Conservation (phyloP, 805 yeast genomes). For the Suhomyces faveliae region DNA sequence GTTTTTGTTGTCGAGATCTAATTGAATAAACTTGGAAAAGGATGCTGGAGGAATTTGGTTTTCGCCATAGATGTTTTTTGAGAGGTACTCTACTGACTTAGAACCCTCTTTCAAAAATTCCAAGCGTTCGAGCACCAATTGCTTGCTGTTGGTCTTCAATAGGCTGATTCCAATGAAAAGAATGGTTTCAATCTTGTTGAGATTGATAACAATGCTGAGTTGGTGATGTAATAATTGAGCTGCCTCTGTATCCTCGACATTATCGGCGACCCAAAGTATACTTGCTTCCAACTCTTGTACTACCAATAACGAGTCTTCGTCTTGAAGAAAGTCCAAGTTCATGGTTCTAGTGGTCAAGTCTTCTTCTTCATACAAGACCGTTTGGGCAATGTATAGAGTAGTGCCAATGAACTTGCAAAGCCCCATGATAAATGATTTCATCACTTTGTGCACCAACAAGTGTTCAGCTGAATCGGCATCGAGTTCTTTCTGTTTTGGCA, state of each 20-base stretch:
- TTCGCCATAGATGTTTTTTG: not conserved
- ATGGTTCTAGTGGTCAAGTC: slow-evolving; percentile 66
- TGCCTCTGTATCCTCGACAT: slow-evolving; percentile 13
- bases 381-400: slow-evolving; percentile 46
- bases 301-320: slow-evolving; percentile 21
- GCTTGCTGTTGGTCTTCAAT: slow-evolving; percentile 4
- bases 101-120: slow-evolving; percentile 19
- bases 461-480: slow-evolving; percentile 15
- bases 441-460: slow-evolving; percentile 47
- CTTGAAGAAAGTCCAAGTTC: slow-evolving; percentile 42
- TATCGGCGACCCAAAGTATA: slow-evolving; percentile 27
- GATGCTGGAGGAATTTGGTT: slow-evolving; percentile 16
- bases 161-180: slow-evolving; percentile 15
- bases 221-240: slow-evolving; percentile 16
- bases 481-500: not conserved
- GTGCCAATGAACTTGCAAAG: slow-evolving; percentile 53
- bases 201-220: slow-evolving; percentile 24
- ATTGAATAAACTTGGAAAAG: slow-evolving; percentile 37
- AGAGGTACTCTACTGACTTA: slow-evolving; percentile 4
- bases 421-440: slow-evolving; percentile 52
- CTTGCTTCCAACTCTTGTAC: slow-evolving; percentile 32
- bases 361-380: slow-evolving; percentile 72
- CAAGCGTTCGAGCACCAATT: not conserved
- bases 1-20: slow-evolving; percentile 34
- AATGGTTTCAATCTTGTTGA: slow-evolving; percentile 27